phyloP scores from a whole-genome alignment of 495 filamentous ascomycete species.

The Neurospora sp. region DNA sequence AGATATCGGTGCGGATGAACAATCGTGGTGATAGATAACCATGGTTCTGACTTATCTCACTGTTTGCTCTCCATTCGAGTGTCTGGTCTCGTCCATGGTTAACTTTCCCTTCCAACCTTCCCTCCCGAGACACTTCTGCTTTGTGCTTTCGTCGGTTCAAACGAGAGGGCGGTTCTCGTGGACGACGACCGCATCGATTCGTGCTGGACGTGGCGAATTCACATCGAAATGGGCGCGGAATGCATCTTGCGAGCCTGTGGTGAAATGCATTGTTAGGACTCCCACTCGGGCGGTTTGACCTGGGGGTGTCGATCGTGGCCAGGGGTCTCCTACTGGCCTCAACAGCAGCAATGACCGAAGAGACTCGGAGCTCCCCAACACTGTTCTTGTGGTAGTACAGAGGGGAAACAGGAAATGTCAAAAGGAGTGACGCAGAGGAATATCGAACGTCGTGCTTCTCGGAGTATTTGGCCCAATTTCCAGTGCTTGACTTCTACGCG shows the following conservation, averaged over 20 bases:
- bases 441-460: background rate
- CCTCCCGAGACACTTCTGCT: background rate
- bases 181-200: background rate
- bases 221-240: background rate
- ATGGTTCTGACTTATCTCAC: background rate
- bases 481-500: background rate
- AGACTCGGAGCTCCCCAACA: background rate
- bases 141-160: background rate
- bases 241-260: background rate
- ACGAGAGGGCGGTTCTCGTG: background rate
- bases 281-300: background rate
- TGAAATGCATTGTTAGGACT: background rate
- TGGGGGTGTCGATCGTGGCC: background rate
- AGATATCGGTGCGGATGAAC: background rate
- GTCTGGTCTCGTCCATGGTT: background rate
- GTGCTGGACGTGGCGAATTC: background rate
- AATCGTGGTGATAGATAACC: background rate
- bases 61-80: background rate
- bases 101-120: background rate
- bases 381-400: background rate
- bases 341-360: background rate
- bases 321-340: background rate
- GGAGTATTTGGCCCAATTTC: background rate
- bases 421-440: background rate
- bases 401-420: background rate